Percentiles rank a stretch among this genome's conserved stretches.
Conservation (phyloP, 176 grass and related monocot genomes). For the Musa schizocarpa region DNA sequence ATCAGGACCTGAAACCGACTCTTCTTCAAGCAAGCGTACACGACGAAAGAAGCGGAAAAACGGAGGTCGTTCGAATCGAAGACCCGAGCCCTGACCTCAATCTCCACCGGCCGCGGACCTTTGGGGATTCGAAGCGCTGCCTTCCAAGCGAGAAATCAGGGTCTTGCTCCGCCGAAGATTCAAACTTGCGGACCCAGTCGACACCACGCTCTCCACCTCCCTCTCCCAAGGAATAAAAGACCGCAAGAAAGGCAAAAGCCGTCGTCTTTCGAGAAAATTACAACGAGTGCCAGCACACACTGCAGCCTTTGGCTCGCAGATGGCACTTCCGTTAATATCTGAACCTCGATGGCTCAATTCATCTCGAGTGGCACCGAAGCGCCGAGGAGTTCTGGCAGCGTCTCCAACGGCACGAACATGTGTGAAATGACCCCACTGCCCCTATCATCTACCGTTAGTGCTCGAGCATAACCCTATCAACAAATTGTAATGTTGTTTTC, state of each 20-base stretch:
- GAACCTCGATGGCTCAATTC: background rate
- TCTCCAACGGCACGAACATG: background rate
- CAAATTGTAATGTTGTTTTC: too few relatives aligned
- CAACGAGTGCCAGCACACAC: background rate
- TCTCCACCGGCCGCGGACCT: too few relatives aligned
- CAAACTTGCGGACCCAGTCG: background rate
- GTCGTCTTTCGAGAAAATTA: background rate
- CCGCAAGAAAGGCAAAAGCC: background rate
- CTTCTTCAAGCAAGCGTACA: background rate
- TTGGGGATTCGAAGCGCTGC: too few relatives aligned
- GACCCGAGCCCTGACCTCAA: background rate
- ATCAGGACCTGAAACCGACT: background rate
- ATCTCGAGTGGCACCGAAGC: background rate
- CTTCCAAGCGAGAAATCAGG: too few relatives aligned
- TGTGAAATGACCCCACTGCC: background rate
- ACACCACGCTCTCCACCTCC: background rate
- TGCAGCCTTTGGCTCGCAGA: background rate
- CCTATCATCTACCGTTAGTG: background rate
- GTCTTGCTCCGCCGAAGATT: background rate
- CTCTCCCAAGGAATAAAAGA: background rate
- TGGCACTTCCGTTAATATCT: background rate
- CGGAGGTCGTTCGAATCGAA: background rate
- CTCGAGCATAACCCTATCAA: too few relatives aligned
- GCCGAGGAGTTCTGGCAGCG: background rate
- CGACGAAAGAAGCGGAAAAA: background rate